Evolutionary conservation across 495 filamentous ascomycete genomes (phyloP).

Genomic region (Cryomyces antarcticus): DNA sequence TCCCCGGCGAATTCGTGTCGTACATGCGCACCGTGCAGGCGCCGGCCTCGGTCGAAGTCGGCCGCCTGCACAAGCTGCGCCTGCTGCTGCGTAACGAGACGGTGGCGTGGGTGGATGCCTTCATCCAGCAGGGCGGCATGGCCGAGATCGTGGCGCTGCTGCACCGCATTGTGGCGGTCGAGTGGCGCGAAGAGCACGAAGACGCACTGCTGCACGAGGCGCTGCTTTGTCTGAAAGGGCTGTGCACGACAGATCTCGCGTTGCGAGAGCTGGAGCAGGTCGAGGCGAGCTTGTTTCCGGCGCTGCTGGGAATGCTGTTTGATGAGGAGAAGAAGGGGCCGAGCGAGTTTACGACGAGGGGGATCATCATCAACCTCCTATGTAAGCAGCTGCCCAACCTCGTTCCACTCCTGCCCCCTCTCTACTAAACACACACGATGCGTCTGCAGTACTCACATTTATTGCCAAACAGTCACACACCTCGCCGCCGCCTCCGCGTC

Average conservation of each 20-base stretch:
- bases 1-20: constrained; percentile 60
- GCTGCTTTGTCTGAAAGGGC: constrained; percentile 79
- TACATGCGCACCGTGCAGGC: constrained; percentile 60
- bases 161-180: constrained; percentile 78
- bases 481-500: constrained; percentile 36
- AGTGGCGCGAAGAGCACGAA: constrained; percentile 97
- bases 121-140: constrained; percentile 81
- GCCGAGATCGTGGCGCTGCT: constrained; percentile 69
- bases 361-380: constrained; percentile 66
- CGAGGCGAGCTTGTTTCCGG: constrained; percentile 65
- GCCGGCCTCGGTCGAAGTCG: constrained; percentile 73
- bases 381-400: constrained; percentile 16
- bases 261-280: constrained; percentile 62
- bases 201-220: constrained; percentile 83
- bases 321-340: constrained; percentile 95
- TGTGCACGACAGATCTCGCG: constrained; percentile 77
- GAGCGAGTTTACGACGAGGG: constrained; percentile 81
- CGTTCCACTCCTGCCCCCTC: neutral
- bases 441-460: neutral
- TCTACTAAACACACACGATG: neutral
- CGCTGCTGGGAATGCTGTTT: constrained; percentile 72
- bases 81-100: constrained; percentile 85
- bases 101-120: constrained; percentile 80
- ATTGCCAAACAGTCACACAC: constrained; percentile 35
- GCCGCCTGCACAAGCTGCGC: constrained; percentile 80